Evolutionary conservation across 75 land plant species (phyloP), one percentile per base, ranked within the genome.

Genomic region (Adiantum capillusveneris): DNA sequence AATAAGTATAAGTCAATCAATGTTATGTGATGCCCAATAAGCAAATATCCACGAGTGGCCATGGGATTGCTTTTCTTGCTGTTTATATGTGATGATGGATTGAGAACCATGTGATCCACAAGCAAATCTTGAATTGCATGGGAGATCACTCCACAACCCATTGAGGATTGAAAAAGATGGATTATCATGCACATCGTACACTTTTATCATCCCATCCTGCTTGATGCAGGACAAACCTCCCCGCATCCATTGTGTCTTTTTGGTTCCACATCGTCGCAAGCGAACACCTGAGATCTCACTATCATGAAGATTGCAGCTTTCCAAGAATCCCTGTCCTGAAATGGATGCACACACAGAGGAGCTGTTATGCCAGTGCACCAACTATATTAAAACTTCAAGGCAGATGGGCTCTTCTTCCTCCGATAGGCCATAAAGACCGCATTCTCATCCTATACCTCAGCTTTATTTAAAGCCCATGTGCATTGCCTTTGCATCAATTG

Each of bases 171-270:
- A 55, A 51, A 46, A 59, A 65, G 50, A 69, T 46, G 50, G 53
- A 59, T 28, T 41, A 29, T 28, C 52, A 57, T 57, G 49, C 68
- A 48, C 30, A 45, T 56, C 77, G 63, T 75, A 75, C 77, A 69
- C 74, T 75, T 76, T 75, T 75, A 51, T 71, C 55, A 63, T 70
- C 77, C 77, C 77, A 75, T 73, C 75, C 65, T 41, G 75, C 57
- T 69, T 60, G 62, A 53, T 71, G 68, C 53, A 71, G 63, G 54
- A 64, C 31, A 65, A 44, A 75, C 49, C 77, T 45, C 51, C 61
- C 66, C 29, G 63, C 67, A 62, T 75, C 65, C 75, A 65, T 60
- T 53, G 58, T 13, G 7, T 58, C 44, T 58, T 41, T 20, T n/a
- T 37, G 44, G 44, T 58, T 41, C 44, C 60, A 37, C 60, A 58